Base-by-base conservation (phyloP, 768 basidiomycete species). In the Tricholoma flavovirens region DNA sequence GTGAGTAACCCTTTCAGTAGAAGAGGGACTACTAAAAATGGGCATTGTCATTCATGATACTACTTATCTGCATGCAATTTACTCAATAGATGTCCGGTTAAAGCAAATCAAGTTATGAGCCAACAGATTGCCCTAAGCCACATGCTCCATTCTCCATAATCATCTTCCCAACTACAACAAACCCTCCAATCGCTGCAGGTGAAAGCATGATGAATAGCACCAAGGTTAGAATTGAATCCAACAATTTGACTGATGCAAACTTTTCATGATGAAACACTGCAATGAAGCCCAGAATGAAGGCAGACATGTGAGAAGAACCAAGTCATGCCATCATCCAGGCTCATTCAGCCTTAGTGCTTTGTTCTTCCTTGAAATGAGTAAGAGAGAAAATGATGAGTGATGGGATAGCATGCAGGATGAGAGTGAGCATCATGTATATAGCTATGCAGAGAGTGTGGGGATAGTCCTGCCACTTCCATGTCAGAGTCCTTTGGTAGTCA, bases 131-230 rank as follows among this genome's bases (percentile, higher is more conserved):
- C 35, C 35, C 35, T 35, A 35, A 9, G 35, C 35, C 35, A 35
- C 35, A 35, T 9, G 35, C 3, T 35, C 35, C 35, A 35, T 4
- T 11, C 35, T 35, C 35, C 35, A 10, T 35, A 35, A 35, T 35
- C 49, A 50, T 50, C 49, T 50, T 50, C 49, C 49, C 49, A 50
- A 50, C 49, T 21, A 30, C 24, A 11, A 50, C 49, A 15, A 50
- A 50, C 15, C 49, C 49, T 30, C 49, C 49, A 17, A 50, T 50
- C 3, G 49, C 29, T 14, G 49, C 21, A 10, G 26, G 17, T 30
- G 26, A 30, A 29, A 17, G 33, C 15, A 50, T 30, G 30, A 11
- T 35, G 35, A 35, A 50, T 42, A 50, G 7, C 21, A 12, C 8
- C 22, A 32, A 50, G 26, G 29, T 49, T 14, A 22, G 22, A 15